Percentiles rank a stretch among this genome's conserved stretches.
phyloP scores from a whole-genome alignment of 352 stramenopile genomes.

The Phytopythium boreale region DNA sequence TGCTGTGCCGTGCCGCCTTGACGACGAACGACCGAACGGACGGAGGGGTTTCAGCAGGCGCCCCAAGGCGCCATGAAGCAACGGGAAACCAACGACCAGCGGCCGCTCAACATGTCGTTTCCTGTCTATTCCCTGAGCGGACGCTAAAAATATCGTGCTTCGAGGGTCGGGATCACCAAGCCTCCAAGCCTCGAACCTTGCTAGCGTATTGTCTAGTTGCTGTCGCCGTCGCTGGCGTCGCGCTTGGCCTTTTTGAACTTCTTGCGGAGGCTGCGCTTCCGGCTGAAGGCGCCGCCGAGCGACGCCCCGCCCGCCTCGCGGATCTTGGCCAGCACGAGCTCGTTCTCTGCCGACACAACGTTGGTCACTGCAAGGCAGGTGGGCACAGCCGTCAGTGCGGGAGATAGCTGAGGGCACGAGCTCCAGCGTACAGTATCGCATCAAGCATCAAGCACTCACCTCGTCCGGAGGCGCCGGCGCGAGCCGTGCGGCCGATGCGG shows the following conservation, averaged over 20 bases:
- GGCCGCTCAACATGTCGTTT: background rate
- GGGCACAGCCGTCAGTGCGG: background rate
- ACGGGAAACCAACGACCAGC: background rate
- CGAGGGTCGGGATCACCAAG: background rate
- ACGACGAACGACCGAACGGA: no score
- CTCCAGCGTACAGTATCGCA: background rate
- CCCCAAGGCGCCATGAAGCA: no score
- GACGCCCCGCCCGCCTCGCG: constrained; percentile 40
- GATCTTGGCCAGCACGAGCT: constrained; percentile 65
- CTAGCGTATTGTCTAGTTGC: constrained; percentile 1
- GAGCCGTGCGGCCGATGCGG: constrained; percentile 70
- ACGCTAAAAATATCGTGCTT: constrained; percentile 2
- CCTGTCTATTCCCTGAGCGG: background rate
- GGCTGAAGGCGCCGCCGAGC: constrained; percentile 70
- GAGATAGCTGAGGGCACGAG: no score
- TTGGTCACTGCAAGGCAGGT: constrained; percentile 41
- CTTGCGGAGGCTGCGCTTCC: constrained; percentile 78
- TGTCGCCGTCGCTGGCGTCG: background rate
- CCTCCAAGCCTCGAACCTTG: background rate
- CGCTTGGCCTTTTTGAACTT: constrained; percentile 65
- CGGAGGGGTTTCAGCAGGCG: background rate
- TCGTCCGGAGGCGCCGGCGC: constrained; percentile 48
- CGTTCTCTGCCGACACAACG: constrained; percentile 62
- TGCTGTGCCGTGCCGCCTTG: no score
- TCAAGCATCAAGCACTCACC: constrained; percentile 18